Percentiles rank a stretch among this genome's conserved stretches.
These are phyloP conservation scores for Aspergillus biplanus DNA, from an alignment of 495 filamentous ascomycete species.

Conservation along the genomic window DNA sequence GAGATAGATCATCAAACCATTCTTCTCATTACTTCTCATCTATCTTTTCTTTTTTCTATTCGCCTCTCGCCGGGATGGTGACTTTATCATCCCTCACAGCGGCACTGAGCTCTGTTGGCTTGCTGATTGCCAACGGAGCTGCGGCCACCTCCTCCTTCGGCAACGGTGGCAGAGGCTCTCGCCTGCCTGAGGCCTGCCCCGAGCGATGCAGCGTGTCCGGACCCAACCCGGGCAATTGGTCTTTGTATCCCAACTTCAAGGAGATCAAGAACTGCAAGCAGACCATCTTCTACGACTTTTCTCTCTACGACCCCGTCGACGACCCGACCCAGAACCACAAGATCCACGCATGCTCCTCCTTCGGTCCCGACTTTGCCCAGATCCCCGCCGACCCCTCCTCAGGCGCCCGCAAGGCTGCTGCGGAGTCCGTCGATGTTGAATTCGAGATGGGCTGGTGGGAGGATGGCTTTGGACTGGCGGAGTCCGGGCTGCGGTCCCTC, in stretches of 20 bases:
- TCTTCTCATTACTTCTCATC: neutral
- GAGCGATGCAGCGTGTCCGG: slow-evolving; percentile 35
- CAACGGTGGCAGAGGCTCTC: neutral
- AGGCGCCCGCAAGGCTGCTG: neutral
- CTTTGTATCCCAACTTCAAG: slow-evolving; percentile 33
- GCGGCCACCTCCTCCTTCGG: neutral
- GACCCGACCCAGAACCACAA: slow-evolving; percentile 27
- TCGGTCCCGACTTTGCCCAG: slow-evolving; percentile 30
- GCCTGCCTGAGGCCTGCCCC: slow-evolving; percentile 31
- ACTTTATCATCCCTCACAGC: neutral
- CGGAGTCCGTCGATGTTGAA: slow-evolving; percentile 18
- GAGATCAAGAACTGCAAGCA: slow-evolving; percentile 29
- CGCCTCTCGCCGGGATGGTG: neutral
- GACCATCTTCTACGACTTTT: slow-evolving; percentile 37
- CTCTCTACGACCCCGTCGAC: slow-evolving; percentile 36
- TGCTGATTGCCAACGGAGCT: neutral
- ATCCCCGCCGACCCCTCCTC: slow-evolving; percentile 18
- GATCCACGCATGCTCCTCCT: slow-evolving; percentile 38
- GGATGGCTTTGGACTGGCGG: slow-evolving; percentile 20
- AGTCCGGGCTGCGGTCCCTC: slow-evolving; percentile 21
- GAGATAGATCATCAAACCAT: neutral
- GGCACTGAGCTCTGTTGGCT: neutral
- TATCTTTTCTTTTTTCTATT: neutral
- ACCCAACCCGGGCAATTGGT: slow-evolving; percentile 36
- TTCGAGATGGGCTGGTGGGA: slow-evolving; percentile 33